Percentiles rank a stretch among this genome's conserved stretches.
These are phyloP conservation scores for Adenanthera pavonina DNA, from an alignment of 306 rosid species.

Conservation along the genomic window DNA sequence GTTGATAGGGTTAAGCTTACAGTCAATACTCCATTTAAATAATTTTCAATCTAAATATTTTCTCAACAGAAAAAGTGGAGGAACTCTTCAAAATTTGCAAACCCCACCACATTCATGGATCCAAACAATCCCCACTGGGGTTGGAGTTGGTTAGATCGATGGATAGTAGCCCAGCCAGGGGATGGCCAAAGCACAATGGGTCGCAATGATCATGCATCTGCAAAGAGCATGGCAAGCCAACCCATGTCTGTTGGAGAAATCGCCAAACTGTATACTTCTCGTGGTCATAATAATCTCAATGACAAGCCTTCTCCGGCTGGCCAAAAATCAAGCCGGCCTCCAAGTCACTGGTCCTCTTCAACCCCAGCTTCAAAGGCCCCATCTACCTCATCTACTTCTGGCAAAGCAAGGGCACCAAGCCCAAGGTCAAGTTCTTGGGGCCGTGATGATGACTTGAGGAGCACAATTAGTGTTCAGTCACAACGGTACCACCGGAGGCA, in stretches of 20 bases:
- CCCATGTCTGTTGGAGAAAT: conserved; percentile 52
- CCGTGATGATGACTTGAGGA: conserved; percentile 57
- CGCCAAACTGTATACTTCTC: conserved; percentile 49
- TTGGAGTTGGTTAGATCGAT: conserved; percentile 95
- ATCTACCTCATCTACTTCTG: conserved; percentile 39
- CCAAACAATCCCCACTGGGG: conserved; percentile 93
- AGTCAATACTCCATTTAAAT: background rate
- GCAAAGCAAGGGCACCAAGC: conserved; percentile 36
- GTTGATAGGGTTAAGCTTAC: background rate
- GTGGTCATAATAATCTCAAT: conserved; percentile 35
- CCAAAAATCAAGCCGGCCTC: conserved; percentile 50
- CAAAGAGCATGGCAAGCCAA: conserved; percentile 50
- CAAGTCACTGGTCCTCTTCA: conserved; percentile 52
- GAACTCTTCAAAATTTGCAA: conserved; percentile 63
- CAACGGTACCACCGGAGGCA: conserved; percentile 59
- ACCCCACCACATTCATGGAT: conserved; percentile 68
- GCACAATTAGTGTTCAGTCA: conserved; percentile 50
- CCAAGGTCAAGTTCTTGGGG: conserved; percentile 46
- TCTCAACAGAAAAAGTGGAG: conserved; percentile 67
- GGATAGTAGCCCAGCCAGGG: conserved; percentile 94
- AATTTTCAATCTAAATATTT: conserved; percentile 12
- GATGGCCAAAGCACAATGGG: conserved; percentile 61
- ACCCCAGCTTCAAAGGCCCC: conserved; percentile 46
- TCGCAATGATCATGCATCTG: conserved; percentile 48
- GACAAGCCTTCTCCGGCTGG: conserved; percentile 46